Evolutionary conservation across 2,329 filamentous ascomycete genomes (phyloP).

Genomic region (Alternaria atra): DNA sequence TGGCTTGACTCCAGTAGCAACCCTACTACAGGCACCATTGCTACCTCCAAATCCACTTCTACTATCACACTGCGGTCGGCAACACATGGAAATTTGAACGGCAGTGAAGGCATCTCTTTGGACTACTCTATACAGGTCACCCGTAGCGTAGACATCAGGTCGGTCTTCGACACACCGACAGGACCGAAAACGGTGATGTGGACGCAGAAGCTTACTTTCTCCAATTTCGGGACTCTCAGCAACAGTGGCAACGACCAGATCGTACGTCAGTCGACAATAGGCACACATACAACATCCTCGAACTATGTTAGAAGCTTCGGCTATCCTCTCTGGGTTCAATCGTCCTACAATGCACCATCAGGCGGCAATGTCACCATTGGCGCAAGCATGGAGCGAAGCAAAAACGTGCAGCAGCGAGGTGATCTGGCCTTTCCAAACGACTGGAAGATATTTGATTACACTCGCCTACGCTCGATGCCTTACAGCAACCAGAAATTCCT

Average conservation of each 20-base stretch:
- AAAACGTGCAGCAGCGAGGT: conserved; percentile 58
- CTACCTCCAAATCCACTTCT: conserved; percentile 54
- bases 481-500: conserved; percentile 31
- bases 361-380: conserved; percentile 56
- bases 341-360: conserved; percentile 56
- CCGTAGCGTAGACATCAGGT: conserved; percentile 64
- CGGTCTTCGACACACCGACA: conserved; percentile 61
- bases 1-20: conserved; percentile 68
- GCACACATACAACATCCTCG: conserved; percentile 53
- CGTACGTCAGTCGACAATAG: conserved; percentile 62
- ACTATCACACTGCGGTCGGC: conserved; percentile 61
- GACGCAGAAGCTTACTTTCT: conserved; percentile 67
- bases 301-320: conserved; percentile 58
- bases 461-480: conserved; percentile 27
- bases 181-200: conserved; percentile 59
- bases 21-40: conserved; percentile 61
- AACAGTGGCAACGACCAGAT: conserved; percentile 65
- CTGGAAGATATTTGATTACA: conserved; percentile 64
- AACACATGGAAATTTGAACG: conserved; percentile 58
- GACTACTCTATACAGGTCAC: conserved; percentile 66
- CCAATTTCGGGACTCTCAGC: conserved; percentile 64
- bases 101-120: conserved; percentile 66
- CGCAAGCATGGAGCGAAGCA: conserved; percentile 60
- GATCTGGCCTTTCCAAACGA: conserved; percentile 66
- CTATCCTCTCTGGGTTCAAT: conserved; percentile 70